Evolutionary conservation across 2,329 filamentous ascomycete genomes (phyloP), one percentile per base, ranked within the genome.

Genomic region (Aspergillus sclerotialis): DNA sequence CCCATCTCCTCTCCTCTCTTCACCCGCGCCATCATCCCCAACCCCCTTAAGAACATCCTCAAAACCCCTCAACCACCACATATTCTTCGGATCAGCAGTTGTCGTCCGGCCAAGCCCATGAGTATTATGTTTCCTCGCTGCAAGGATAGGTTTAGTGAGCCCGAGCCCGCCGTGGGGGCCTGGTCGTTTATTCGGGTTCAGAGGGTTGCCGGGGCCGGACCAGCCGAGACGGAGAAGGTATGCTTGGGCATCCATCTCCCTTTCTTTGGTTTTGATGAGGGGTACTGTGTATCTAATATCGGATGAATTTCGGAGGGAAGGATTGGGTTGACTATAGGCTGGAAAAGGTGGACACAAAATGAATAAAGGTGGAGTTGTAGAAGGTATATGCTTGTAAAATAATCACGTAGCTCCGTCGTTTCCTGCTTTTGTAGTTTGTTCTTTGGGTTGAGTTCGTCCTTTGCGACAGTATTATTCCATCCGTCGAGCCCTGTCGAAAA

Each of bases 41-140:
- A 94, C 72, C 4, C 82, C 84, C 60, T 92, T 84, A 45, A 95
- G 68, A 36, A 89, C 88, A 57, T 88, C 81, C 62, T 96, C 90
- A 48, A 94, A 95, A 8, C 92, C 92, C 38, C 86, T 82, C 63
- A 94, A 73, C 92, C 92, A 98, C 92, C 92, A 98, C 59, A 94
- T 88, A 56, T 95, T 90, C 38, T 73, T 71, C 19, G 75, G 69
- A 17, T 70, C 70, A 37, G 68, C 61, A 37, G 74, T 73, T 45
- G 76, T 76, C 59, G 85, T 87, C 56, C 84, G 80, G 35, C 90
- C 90, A 4, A 96, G 69, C 15, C 90, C 90, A 34, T 84, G 72
- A 75, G 82, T 67, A 60, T 94, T 84, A 49, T 81, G 74, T 63
- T 94, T 94, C 50, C 84, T 82, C 39, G 83, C 80, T 37, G 94